phyloP scores from a whole-genome alignment of 2,329 filamentous ascomycete genomes.

The Periconia macrospinosa region DNA sequence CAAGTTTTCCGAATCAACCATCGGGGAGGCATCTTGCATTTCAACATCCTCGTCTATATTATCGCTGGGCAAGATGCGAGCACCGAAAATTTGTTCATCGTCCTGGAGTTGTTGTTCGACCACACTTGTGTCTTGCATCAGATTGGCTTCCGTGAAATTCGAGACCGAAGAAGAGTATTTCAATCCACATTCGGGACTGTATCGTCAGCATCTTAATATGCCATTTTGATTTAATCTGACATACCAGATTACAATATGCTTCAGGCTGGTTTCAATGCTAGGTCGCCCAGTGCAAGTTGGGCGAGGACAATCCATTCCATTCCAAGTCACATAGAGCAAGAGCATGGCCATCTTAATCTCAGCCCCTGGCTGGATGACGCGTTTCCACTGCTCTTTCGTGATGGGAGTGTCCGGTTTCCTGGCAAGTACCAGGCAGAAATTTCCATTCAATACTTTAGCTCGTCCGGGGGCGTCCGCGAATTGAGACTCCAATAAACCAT shows the following conservation, averaged over 20 bases:
- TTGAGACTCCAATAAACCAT: background rate
- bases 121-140: background rate
- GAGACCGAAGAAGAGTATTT: background rate
- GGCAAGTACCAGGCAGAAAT: slow-evolving; percentile 2
- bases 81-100: background rate
- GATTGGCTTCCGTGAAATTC: background rate
- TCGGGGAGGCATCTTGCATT: background rate
- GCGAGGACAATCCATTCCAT: background rate
- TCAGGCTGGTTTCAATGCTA: background rate
- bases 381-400: background rate
- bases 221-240: background rate
- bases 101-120: background rate
- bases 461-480: background rate
- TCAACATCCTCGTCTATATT: background rate
- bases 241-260: background rate
- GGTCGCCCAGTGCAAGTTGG: background rate
- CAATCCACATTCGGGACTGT: background rate
- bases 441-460: background rate
- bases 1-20: too few species aligned
- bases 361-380: background rate
- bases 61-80: background rate
- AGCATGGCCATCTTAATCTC: background rate
- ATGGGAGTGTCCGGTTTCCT: background rate
- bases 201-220: background rate
- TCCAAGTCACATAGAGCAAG: background rate